Base-by-base conservation (phyloP, 257 asterid genomes). In the Solanum ahanhuiri region DNA sequence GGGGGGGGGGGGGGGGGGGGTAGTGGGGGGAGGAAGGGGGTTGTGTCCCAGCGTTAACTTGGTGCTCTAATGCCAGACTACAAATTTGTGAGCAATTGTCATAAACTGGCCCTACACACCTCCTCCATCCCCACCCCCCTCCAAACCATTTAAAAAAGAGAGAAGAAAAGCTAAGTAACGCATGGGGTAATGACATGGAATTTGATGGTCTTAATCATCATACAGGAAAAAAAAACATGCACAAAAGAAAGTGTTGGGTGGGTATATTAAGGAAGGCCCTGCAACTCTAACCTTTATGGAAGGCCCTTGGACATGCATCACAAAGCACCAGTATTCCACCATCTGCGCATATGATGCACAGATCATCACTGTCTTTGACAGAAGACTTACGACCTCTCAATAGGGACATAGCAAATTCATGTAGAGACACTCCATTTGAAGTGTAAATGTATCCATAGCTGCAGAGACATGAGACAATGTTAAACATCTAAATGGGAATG, bases 301-400 rank as follows among this genome's bases (percentile, higher is more conserved):
- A 95, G 86, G 99, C 95, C 92, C 97, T 94, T 84, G 99, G 99
- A 90, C 99, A 97, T 88, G 98, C 99, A 93, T 96, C 98, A 93
- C 99, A 97, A 75, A 93, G 98, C 89, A 95, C 98, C 88, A 97
- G 97, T 87, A 93, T 92, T 87, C 99, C 99, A 91, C 99, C 99
- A 94, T 97, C 99, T 33, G 95, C 98, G 66, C 99, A 97, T 84
- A 95, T 95, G 93, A 89, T 92, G 98, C 99, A 95, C 91, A 97
- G 88, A 90, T 95, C 98, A 92, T 95, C 98, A 86, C 91, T 95
- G 85, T 94, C 96, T 85, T 87, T 94, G 22, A 94, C 91, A 82
- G 95, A 66, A 91, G 88, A 89, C 76, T 91, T 94, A 85, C 95
- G 95, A 39, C 98, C 98, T 92, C 93, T 95, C 82, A 92, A 89